Percentiles rank a stretch among this genome's conserved stretches.
phyloP scores from a whole-genome alignment of 345 rosid species.

The Syzygium jambos region DNA sequence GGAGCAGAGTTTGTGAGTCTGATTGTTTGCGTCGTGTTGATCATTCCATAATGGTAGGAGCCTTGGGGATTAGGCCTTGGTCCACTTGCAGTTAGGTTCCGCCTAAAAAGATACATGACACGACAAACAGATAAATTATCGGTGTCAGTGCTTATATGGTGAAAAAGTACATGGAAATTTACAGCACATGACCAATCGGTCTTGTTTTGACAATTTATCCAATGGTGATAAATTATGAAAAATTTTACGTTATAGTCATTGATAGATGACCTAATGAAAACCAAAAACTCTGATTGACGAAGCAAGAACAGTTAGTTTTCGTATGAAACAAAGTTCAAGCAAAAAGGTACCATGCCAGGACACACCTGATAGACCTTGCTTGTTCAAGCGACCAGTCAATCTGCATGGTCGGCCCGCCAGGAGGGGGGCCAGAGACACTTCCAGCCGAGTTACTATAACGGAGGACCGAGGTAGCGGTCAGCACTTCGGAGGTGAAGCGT shows the following conservation, averaged over 20 bases:
- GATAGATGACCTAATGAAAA: neutral
- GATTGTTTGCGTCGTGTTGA: constrained; percentile 52
- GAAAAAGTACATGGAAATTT: neutral
- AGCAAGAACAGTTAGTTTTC: neutral
- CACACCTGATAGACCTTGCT: constrained; percentile 54
- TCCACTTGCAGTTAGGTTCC: constrained; percentile 73
- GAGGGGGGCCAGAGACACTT: constrained; percentile 47
- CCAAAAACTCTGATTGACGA: neutral
- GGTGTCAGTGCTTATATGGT: neutral
- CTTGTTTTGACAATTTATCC: neutral
- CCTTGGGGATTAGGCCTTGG: constrained; percentile 91
- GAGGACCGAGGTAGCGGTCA: constrained; percentile 47
- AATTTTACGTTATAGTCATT: neutral
- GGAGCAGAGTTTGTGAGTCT: constrained; percentile 64
- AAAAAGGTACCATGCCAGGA: neutral
- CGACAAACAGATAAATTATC: neutral
- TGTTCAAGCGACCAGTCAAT: constrained; percentile 77
- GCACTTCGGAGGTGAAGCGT: constrained; percentile 51
- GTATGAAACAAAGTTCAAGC: neutral
- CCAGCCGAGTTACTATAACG: constrained; percentile 59
- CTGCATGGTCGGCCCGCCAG: constrained; percentile 63
- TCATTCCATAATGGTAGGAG: constrained; percentile 84
- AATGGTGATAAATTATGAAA: neutral
- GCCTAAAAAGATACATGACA: constrained; percentile 23
- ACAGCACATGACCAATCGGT: neutral